Evolutionary conservation across 106 monocot genomes (phyloP).

Genomic region (Agapanthus africanus): DNA sequence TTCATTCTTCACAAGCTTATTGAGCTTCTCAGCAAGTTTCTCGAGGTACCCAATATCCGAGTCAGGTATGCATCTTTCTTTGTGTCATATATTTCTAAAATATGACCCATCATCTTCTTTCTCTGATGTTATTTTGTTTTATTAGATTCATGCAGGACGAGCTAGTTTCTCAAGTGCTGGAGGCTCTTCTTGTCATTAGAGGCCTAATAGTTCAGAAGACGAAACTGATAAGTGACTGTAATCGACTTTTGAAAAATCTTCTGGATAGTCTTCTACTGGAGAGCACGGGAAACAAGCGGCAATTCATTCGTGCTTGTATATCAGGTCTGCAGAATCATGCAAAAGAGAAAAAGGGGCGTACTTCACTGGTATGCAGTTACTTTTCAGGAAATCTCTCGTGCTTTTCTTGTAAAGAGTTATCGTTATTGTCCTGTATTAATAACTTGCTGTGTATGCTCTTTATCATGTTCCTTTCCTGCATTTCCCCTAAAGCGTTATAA

Average conservation of each 20-base stretch:
- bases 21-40: constrained; percentile 90
- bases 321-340: constrained; percentile 81
- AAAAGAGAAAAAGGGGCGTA: constrained; percentile 69
- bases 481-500: no score
- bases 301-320: constrained; percentile 95
- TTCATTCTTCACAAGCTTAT: constrained; percentile 96
- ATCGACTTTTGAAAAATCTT: constrained; percentile 82
- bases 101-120: not conserved
- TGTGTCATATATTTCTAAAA: not conserved
- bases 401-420: not conserved
- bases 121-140: not conserved
- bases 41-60: constrained; percentile 88
- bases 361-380: constrained; percentile 55
- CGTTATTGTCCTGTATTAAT: no score
- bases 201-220: constrained; percentile 99
- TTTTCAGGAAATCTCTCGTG: not conserved
- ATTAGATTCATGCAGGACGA: constrained; percentile 82
- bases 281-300: constrained; percentile 78
- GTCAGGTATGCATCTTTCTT: constrained; percentile 42
- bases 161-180: constrained; percentile 77
- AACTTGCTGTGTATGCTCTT: no score
- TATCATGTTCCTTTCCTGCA: no score
- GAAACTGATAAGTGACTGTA: constrained; percentile 90
- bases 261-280: constrained; percentile 87
- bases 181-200: constrained; percentile 86